These are phyloP conservation scores for Calonectria pseudoreteaudii DNA, from an alignment of 2,329 filamentous ascomycete genomes.

Conservation along the genomic window DNA sequence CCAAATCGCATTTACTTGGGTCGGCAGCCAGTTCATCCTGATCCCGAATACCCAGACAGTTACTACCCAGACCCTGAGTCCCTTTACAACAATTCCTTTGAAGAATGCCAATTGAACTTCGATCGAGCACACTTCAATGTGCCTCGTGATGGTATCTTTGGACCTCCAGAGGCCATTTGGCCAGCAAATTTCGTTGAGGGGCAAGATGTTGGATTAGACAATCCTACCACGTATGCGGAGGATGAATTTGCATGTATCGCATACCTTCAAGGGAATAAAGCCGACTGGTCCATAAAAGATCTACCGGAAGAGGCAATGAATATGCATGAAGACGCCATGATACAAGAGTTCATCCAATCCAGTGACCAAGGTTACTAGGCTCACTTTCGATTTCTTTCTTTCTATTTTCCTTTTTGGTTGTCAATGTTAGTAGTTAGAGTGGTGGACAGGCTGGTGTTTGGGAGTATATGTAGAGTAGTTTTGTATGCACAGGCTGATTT, in stretches of 20 bases:
- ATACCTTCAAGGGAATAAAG: slow-evolving; percentile 18
- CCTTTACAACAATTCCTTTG: background rate
- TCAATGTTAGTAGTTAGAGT: background rate
- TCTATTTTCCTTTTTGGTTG: background rate
- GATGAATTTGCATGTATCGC: background rate
- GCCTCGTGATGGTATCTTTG: background rate
- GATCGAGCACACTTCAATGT: background rate
- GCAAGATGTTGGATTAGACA: background rate
- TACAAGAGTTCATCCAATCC: slow-evolving; percentile 48
- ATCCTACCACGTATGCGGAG: background rate
- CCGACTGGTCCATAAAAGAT: slow-evolving; percentile 51
- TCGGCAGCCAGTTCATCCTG: slow-evolving; percentile 5
- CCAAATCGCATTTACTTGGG: slow-evolving; percentile 16
- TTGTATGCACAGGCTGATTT: background rate
- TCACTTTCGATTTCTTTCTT: background rate
- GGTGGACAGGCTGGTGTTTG: background rate
- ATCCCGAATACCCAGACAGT: slow-evolving; percentile 16
- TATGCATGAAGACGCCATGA: slow-evolving; percentile 46
- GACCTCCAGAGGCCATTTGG: background rate
- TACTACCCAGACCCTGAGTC: slow-evolving; percentile 18
- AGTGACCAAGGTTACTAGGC: slow-evolving; percentile 34
- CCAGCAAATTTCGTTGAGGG: background rate
- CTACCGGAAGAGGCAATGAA: slow-evolving; percentile 47
- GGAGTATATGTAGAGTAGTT: background rate
- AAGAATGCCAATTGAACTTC: background rate